A percentile compares a stretch with the other conserved stretches of the same genome.
These are phyloP conservation scores for Chrysoporthe puriensis DNA, from an alignment of 2,329 filamentous ascomycete genomes.

Conservation along the genomic window DNA sequence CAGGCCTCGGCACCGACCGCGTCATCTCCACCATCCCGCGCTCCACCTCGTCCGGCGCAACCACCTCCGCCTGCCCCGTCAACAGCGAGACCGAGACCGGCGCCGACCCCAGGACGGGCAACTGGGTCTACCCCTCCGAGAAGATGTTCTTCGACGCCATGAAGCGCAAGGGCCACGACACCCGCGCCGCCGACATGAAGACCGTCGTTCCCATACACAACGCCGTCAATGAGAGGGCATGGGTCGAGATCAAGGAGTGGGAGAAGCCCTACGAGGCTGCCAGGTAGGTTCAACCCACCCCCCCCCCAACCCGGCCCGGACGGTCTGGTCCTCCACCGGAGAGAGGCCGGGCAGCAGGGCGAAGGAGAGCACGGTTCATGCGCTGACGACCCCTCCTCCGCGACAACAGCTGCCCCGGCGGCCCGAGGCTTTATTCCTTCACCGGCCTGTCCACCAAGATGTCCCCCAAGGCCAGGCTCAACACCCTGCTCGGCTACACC, in stretches of 20 bases:
- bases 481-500: conserved; percentile 84
- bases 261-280: conserved; percentile 66
- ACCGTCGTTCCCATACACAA: conserved; percentile 97
- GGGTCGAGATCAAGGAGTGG: conserved; percentile 90
- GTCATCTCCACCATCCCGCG: conserved; percentile 81
- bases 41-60: conserved; percentile 46
- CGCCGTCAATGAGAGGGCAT: conserved; percentile 95
- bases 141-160: conserved; percentile 98
- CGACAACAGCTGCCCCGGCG: conserved; percentile 60
- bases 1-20: conserved; percentile 64
- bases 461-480: conserved; percentile 82
- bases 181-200: conserved; percentile 75
- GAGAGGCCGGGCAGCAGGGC: not conserved
- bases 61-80: conserved; percentile 44
- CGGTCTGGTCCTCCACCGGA: not conserved
- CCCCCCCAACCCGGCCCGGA: too few species aligned
- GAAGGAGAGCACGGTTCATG: not conserved
- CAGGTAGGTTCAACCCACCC: conserved; percentile 48
- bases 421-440: conserved; percentile 83
- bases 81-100: conserved; percentile 82
- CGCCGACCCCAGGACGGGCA: conserved; percentile 69
- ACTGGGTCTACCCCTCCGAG: conserved; percentile 97
- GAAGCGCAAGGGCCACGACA: conserved; percentile 83
- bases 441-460: conserved; percentile 70
- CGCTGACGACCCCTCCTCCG: not conserved